Percentiles rank a stretch among this genome's conserved stretches.
Evolutionary conservation across 148 eudicot species (phyloP).

Genomic region (Chenopodium berlandieri): DNA sequence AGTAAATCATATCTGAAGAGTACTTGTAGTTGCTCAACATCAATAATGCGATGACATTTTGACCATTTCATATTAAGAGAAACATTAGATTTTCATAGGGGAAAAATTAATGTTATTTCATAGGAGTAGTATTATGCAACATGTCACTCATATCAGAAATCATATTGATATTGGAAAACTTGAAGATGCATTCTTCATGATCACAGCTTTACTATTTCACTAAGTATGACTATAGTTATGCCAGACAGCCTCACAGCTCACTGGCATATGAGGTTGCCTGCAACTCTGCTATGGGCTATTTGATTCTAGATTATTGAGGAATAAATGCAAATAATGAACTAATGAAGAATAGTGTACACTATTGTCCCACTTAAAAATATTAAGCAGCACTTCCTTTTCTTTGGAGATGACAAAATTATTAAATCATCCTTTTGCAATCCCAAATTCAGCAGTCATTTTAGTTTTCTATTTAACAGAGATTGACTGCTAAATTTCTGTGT

Average conservation of each 20-base stretch:
- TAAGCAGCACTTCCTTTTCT: neutral
- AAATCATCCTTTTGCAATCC: neutral
- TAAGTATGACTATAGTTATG: neutral
- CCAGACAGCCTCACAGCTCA: neutral
- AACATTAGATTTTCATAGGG: neutral
- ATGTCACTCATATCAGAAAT: neutral
- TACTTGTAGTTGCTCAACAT: neutral
- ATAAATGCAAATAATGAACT: neutral
- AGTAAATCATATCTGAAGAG: neutral
- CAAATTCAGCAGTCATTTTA: neutral
- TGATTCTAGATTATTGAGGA: neutral
- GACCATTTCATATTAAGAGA: neutral
- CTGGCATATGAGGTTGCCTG: neutral
- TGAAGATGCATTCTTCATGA: neutral
- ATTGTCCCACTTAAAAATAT: neutral
- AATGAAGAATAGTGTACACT: neutral
- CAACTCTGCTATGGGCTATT: no score
- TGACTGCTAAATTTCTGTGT: neutral
- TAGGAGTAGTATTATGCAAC: neutral
- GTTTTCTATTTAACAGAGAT: neutral
- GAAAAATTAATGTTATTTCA: neutral
- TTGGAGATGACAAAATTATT: neutral
- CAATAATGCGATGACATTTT: neutral
- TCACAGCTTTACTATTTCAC: neutral
- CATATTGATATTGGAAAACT: neutral